phyloP scores from a whole-genome alignment of 352 stramenopile species.

The Phytophthora citrophthora region DNA sequence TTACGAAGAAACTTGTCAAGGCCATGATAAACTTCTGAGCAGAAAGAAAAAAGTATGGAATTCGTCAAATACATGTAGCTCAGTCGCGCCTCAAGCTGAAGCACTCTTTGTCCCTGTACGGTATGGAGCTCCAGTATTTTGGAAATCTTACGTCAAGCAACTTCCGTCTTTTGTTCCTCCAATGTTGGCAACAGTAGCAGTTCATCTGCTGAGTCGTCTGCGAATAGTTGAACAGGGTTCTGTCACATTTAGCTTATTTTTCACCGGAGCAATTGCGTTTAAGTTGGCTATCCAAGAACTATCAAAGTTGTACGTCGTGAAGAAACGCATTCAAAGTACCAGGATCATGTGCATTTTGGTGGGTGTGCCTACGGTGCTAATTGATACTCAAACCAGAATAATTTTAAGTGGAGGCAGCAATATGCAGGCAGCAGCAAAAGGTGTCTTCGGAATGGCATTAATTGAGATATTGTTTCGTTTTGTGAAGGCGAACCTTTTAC shows the following conservation, averaged over 20 bases:
- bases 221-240: not conserved
- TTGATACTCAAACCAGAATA: constrained; percentile 49
- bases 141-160: constrained; percentile 2
- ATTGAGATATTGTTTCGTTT: constrained; percentile 38
- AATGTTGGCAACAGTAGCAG: not conserved
- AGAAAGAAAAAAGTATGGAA: not conserved
- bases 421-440: constrained; percentile 11
- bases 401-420: constrained; percentile 32
- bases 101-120: not conserved
- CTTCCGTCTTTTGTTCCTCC: not conserved
- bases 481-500: constrained; percentile 12
- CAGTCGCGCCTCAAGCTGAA: too few relatives aligned
- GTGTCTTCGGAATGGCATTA: constrained; percentile 31
- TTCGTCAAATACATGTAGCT: not conserved
- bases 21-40: not conserved
- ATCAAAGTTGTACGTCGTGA: constrained; percentile 28
- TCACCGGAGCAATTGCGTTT: constrained; percentile 5
- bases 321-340: constrained; percentile 7
- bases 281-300: constrained; percentile 44
- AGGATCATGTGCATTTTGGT: constrained; percentile 42
- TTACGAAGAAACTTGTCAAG: constrained; percentile 21
- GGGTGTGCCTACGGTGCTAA: constrained; percentile 42
- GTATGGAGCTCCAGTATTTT: constrained; percentile 5
- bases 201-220: constrained; percentile 13
- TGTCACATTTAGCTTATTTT: not conserved